A percentile compares a stretch with the other conserved stretches of the same genome.
Evolutionary conservation across 495 filamentous ascomycete genomes (phyloP).

Genomic region (Evernia prunastri): DNA sequence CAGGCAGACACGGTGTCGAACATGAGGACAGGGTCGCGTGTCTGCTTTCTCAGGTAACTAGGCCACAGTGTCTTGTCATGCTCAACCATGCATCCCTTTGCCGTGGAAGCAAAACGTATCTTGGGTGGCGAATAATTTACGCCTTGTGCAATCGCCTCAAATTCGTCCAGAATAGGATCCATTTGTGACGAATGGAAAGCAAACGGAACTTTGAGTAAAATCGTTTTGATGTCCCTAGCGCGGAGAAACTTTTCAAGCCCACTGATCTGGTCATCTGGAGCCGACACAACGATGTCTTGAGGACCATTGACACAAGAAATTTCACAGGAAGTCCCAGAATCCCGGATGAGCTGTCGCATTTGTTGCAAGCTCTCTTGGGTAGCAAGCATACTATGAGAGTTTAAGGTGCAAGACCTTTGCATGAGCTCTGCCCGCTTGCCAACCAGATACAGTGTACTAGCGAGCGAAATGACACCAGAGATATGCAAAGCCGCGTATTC

Average conservation of each 20-base stretch:
- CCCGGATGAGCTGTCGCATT: too few species aligned
- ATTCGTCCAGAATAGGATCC: slow-evolving; percentile 54
- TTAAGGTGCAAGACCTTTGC: slow-evolving; percentile 55
- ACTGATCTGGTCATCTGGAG: too few species aligned
- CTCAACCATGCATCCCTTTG: too few species aligned
- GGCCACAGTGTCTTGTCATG: too few species aligned
- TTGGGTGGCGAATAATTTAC: too few species aligned
- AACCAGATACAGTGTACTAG: slow-evolving; percentile 63
- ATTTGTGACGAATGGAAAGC: slow-evolving; percentile 65
- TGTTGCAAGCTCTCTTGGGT: slow-evolving; percentile 33
- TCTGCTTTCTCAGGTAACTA: too few species aligned
- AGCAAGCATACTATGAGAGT: slow-evolving; percentile 53
- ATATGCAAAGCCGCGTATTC: slow-evolving; percentile 71
- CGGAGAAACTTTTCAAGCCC: slow-evolving; percentile 8
- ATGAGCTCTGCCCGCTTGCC: slow-evolving; percentile 62
- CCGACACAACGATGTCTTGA: slow-evolving; percentile 30
- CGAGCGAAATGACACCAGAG: slow-evolving; percentile 61
- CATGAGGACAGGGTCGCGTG: too few species aligned
- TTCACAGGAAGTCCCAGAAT: too few species aligned
- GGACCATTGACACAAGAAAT: slow-evolving; percentile 34
- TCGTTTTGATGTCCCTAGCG: background rate
- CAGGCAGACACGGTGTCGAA: too few species aligned
- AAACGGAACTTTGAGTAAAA: slow-evolving; percentile 51
- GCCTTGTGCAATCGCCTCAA: slow-evolving; percentile 45
- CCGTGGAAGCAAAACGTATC: too few species aligned